Evolutionary conservation across 2,329 filamentous ascomycete species (phyloP).

Genomic region (Trichoderma semiorbis): DNA sequence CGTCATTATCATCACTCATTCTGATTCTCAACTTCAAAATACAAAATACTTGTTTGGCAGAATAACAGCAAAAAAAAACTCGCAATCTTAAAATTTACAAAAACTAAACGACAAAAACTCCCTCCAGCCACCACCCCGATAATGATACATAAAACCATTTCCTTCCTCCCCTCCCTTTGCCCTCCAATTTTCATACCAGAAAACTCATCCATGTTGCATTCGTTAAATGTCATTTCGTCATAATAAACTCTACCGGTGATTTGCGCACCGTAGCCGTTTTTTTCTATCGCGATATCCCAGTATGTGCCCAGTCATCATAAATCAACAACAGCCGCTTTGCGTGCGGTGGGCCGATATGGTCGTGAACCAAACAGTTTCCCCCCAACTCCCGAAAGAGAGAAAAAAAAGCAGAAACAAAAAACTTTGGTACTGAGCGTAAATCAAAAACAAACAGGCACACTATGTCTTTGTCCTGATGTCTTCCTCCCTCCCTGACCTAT

Average conservation of each 20-base stretch:
- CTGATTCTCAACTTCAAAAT: neutral
- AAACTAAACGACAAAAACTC: neutral
- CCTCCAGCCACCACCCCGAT: neutral
- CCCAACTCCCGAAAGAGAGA: neutral
- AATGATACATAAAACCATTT: constrained; percentile 1
- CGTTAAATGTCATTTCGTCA: constrained; percentile 17
- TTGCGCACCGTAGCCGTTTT: constrained; percentile 14
- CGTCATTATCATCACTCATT: neutral
- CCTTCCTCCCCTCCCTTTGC: neutral
- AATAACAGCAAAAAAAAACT: neutral
- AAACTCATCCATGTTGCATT: constrained; percentile 8
- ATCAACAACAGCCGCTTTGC: neutral
- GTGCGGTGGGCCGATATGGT: neutral
- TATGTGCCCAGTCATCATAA: constrained; percentile 16
- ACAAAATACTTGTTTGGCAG: neutral
- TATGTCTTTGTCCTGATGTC: neutral
- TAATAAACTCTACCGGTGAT: constrained; percentile 14
- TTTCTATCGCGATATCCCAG: constrained; percentile 17
- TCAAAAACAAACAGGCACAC: neutral
- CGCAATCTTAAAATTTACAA: neutral
- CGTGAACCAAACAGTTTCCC: constrained; percentile 10
- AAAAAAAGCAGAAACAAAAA: neutral
- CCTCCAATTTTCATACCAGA: neutral
- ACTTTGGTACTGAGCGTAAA: neutral
- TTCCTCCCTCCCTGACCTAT: neutral